phyloP scores from a whole-genome alignment of 176 grass and related monocot genomes.

The Secale cereale region DNA sequence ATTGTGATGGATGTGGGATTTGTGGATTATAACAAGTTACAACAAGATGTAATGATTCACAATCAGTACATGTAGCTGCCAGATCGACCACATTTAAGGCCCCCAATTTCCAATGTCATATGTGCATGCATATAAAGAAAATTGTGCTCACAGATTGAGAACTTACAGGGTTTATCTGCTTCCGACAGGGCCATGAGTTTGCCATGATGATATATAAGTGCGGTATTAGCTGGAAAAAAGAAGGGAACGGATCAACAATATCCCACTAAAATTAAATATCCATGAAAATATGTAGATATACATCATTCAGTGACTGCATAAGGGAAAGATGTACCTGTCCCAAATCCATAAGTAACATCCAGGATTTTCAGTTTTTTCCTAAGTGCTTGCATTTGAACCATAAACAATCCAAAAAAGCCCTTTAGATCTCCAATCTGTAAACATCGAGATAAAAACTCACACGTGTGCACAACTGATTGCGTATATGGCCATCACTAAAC shows the following conservation, averaged over 20 bases:
- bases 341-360: constrained; percentile 73
- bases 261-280: neutral
- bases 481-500: neutral
- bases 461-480: neutral
- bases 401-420: constrained; percentile 87
- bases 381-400: constrained; percentile 86
- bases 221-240: neutral
- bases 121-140: neutral
- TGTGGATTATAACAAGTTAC: neutral
- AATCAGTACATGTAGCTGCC: neutral
- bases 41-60: neutral
- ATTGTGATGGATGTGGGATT: neutral
- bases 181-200: neutral
- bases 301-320: neutral
- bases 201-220: neutral
- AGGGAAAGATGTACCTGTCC: constrained; percentile 52
- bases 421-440: constrained; percentile 89
- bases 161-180: constrained; percentile 91
- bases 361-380: constrained; percentile 70
- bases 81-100: neutral
- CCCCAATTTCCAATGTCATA: neutral
- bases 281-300: neutral
- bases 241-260: neutral
- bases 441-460: neutral
- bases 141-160: neutral